Base-by-base conservation (phyloP, 805 yeast species). In the Wickerhamiella bombiphila region DNA sequence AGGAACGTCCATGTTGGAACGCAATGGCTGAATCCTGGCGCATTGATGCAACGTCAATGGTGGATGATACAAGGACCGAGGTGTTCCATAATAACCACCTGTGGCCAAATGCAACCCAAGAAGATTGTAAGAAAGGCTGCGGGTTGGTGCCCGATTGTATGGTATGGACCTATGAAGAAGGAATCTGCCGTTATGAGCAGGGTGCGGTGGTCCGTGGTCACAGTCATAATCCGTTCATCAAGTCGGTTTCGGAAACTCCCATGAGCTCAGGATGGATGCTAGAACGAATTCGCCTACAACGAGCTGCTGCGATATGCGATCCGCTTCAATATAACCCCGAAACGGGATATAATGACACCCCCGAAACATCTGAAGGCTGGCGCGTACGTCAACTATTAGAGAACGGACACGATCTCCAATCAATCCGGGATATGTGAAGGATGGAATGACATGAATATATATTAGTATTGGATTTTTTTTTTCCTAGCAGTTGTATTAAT, bases 261-360 rank as follows among this genome's bases (percentile, higher is more conserved):
- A 37, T 50, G 3, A 44, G 39, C 13, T 47, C 58, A 2, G 61
- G 57, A 3, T 59, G 57, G 58, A 43, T 41, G 36, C 31, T 56
- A 8, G 61, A 58, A 22, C 44, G 57, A 14, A 58, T 59, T 31
- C 44, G 55, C 2, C 38, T 30, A n/a, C 22, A 45, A 37, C 47
- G 62, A 5, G 38, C 39, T 2, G 32, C 29, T 7, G 38, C 39
- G 6, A 22, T 17, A 1, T 50, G 53, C 35, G 54, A 50, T 32
- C 36, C 45, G 18, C 32, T 36, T 15, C 22, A 30, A 15, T 19
- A 22, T 14, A 35, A 34, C 13, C 17, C 2, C 3, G 22, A 7
- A 3, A 32, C 34, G n/a, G 22, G 13, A 16, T 25, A 17, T 25
- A 30, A 31, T 16, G 39, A 36, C 29, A 13, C 7, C 25, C 17